phyloP scores from a whole-genome alignment of 495 filamentous ascomycete species.

The Aspergillus nidulans region DNA sequence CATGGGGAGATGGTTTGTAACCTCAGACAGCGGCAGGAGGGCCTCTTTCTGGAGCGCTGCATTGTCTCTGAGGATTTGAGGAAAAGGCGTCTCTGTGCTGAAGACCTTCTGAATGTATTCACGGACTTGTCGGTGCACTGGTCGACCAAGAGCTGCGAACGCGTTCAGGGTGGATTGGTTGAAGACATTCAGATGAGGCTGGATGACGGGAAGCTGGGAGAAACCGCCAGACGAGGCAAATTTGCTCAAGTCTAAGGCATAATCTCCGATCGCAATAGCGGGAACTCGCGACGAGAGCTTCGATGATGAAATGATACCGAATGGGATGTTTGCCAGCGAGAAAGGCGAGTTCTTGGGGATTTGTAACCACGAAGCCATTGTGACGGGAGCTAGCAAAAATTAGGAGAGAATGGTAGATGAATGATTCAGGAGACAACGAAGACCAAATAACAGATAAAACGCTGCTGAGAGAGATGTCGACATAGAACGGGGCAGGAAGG shows the following conservation, averaged over 20 bases:
- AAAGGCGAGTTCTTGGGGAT: constrained; percentile 67
- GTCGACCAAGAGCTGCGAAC: constrained; percentile 73
- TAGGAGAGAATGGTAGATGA: not conserved
- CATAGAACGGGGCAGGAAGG: constrained; percentile 3
- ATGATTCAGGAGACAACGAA: not conserved
- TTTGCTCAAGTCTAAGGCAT: constrained; percentile 69
- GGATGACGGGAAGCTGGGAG: constrained; percentile 52
- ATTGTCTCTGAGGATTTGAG: constrained; percentile 57
- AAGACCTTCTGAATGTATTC: constrained; percentile 71
- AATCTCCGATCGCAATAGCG: constrained; percentile 74
- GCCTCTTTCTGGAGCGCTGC: constrained; percentile 44
- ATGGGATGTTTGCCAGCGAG: constrained; percentile 86
- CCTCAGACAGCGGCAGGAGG: constrained; percentile 51
- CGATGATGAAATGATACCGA: constrained; percentile 75
- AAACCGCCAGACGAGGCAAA: constrained; percentile 61
- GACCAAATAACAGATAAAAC: not conserved
- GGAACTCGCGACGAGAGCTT: constrained; percentile 52
- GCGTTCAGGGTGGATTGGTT: constrained; percentile 68
- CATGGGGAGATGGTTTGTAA: constrained; percentile 77
- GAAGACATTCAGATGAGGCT: constrained; percentile 58
- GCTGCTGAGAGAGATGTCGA: not conserved
- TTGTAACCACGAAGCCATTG: constrained; percentile 62
- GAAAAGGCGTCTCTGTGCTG: constrained; percentile 52
- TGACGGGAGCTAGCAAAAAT: not conserved
- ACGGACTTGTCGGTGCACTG: constrained; percentile 67